These are phyloP conservation scores for Sophora flavescens DNA, from an alignment of 306 rosid species.

Conservation along the genomic window DNA sequence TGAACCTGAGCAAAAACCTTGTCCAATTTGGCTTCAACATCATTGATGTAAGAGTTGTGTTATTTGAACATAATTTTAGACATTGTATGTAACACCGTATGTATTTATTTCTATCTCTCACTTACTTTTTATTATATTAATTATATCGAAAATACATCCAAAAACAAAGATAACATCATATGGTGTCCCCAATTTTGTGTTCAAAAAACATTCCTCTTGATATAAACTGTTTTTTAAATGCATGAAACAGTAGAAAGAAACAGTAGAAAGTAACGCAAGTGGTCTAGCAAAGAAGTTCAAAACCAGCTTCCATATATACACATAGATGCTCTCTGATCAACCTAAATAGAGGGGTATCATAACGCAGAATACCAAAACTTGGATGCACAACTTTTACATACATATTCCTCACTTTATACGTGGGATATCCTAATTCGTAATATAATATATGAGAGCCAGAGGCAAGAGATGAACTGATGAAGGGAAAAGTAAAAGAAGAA, in stretches of 20 bases:
- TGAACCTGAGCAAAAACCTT: too few species aligned
- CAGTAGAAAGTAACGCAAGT: not conserved
- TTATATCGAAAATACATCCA: too few species aligned
- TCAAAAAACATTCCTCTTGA: too few species aligned
- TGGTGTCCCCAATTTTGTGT: too few species aligned
- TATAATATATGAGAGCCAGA: conserved; percentile 23
- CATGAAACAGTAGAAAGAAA: too few species aligned
- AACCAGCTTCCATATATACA: not conserved
- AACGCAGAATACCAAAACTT: not conserved
- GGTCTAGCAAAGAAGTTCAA: not conserved
- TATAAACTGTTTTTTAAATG: not conserved
- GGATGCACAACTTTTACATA: conserved; percentile 9
- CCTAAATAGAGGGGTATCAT: not conserved
- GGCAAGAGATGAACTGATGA: not conserved
- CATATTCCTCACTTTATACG: conserved; percentile 20
- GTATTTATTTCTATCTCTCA: too few species aligned
- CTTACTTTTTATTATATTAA: too few species aligned
- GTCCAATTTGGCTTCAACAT: too few species aligned
- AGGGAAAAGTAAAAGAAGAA: not conserved
- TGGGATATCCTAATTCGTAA: conserved; percentile 44
- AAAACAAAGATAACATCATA: too few species aligned
- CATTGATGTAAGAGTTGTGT: too few species aligned
- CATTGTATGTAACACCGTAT: too few species aligned
- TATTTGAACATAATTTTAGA: too few species aligned
- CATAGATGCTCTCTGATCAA: not conserved